Conservation (phyloP, 306 rosid species). For the Dryas alaskensis region DNA sequence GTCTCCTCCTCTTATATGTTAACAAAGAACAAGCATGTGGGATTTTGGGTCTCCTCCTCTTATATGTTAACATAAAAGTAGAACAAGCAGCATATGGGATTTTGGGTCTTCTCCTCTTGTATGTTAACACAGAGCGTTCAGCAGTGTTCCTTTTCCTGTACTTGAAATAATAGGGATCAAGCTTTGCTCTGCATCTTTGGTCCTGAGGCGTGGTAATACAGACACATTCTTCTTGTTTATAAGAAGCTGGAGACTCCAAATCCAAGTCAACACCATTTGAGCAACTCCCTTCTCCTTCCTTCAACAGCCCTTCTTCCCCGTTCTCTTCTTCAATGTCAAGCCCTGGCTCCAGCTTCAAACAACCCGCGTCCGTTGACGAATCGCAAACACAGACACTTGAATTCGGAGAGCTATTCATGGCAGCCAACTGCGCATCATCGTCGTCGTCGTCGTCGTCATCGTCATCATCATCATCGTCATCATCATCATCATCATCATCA, state of each 20-base stretch:
- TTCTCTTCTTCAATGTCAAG: conserved; percentile 25
- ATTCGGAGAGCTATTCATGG: background rate
- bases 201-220: conserved; percentile 16
- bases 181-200: conserved; percentile 29
- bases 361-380: conserved; percentile 34
- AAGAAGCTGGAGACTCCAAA: conserved; percentile 27
- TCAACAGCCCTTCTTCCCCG: conserved; percentile 30
- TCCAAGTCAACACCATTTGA: conserved; percentile 43
- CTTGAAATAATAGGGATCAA: conserved; percentile 33
- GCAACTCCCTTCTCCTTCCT: conserved; percentile 55
- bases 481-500: conserved; percentile 23
- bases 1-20: conserved; percentile 13
- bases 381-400: conserved; percentile 25
- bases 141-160: conserved; percentile 25
- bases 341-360: conserved; percentile 24
- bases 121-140: conserved; percentile 46
- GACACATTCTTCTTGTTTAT: conserved; percentile 29
- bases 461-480: conserved; percentile 14
- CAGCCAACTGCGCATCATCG: background rate
- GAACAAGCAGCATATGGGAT: background rate
- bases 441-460: conserved; percentile 21
- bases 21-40: background rate
- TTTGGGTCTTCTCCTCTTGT: conserved; percentile 40
- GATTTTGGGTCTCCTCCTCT: conserved; percentile 12
- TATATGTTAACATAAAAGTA: conserved; percentile 8